These are phyloP conservation scores for Fusarium nisikadoi DNA, from an alignment of 2,329 filamentous ascomycete species.

Conservation along the genomic window DNA sequence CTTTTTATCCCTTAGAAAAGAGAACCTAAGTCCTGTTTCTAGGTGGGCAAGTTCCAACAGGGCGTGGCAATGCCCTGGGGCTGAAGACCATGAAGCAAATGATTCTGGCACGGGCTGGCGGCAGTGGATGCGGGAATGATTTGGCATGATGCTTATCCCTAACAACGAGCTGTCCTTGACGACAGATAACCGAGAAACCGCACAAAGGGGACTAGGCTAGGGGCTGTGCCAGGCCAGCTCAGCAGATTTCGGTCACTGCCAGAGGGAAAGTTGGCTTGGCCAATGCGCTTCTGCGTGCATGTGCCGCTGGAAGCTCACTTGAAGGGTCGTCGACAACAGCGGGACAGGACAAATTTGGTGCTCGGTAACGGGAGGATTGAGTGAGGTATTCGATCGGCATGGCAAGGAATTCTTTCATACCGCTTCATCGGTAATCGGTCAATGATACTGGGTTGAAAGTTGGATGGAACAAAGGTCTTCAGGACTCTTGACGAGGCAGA, in stretches of 20 bases:
- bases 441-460: conserved; percentile 15
- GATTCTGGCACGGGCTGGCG: conserved; percentile 31
- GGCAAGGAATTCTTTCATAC: conserved; percentile 9
- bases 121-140: conserved; percentile 37
- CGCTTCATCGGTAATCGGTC: conserved; percentile 11
- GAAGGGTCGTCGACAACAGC: not conserved
- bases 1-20: not conserved
- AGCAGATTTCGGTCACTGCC: conserved; percentile 33
- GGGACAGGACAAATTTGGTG: conserved; percentile 13
- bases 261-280: conserved; percentile 30
- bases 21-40: not conserved
- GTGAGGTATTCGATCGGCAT: conserved; percentile 16
- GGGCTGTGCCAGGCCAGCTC: conserved; percentile 34
- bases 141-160: conserved; percentile 3
- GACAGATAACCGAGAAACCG: conserved; percentile 16
- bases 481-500: conserved; percentile 26
- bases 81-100: conserved; percentile 36
- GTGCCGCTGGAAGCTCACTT: conserved; percentile 13
- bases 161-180: not conserved
- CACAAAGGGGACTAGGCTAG: conserved; percentile 8
- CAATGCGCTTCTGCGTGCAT: conserved; percentile 10
- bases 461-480: not conserved
- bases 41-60: conserved; percentile 14
- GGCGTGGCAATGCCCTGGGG: conserved; percentile 37
- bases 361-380: conserved; percentile 32